Evolutionary conservation across 306 rosid genomes (phyloP), one percentile per base, ranked within the genome.

Genomic region (Inga laurina): DNA sequence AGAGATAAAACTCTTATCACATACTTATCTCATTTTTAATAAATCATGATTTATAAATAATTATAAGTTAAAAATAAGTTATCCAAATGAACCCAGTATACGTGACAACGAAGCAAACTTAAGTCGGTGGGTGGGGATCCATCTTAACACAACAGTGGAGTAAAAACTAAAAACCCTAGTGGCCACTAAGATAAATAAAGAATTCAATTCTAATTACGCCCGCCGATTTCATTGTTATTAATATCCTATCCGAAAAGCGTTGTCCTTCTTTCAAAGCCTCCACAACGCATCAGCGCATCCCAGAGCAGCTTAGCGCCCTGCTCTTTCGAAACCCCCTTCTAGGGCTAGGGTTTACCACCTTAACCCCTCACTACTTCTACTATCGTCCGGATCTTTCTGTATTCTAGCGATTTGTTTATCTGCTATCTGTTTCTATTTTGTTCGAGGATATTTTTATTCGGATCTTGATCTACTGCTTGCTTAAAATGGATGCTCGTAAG

Each of bases 401-500:
- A 54, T 24, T 61, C 86, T 54, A 13, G 4, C 27, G 16, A 14
- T 19, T 21, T 39, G 66, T 41, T 65, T 51, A 16, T 39, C 51
- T 24, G 22, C 30, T 24, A 49, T 54, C 52, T 61, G 18, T 32
- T 66, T 16, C 10, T 41, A 2, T 51, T 18, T 18, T 2, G 34
- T 67, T 57, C 18, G 61, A 68, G 37, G 11, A 43, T 30, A n/a
- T 48, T 71, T 41, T 67, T 41, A 61, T 71, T 59, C 83, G 84
- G 93, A 91, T 89, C 97, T 79, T 45, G 93, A 86, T 80, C 84
- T 79, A 48, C 65, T 61, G 16, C 67, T 4, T 46, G 27, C 19
- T 45, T 72, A 82, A 57, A 57, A 91, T 91, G 94, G 92, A 89
- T 88, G 68, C 34, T 65, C 94, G 94, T 54, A 92, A 92, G 86